Percentiles rank a stretch among this genome's conserved stretches.
phyloP scores from a whole-genome alignment of 2,329 filamentous ascomycete genomes.

The Claviceps monticola region DNA sequence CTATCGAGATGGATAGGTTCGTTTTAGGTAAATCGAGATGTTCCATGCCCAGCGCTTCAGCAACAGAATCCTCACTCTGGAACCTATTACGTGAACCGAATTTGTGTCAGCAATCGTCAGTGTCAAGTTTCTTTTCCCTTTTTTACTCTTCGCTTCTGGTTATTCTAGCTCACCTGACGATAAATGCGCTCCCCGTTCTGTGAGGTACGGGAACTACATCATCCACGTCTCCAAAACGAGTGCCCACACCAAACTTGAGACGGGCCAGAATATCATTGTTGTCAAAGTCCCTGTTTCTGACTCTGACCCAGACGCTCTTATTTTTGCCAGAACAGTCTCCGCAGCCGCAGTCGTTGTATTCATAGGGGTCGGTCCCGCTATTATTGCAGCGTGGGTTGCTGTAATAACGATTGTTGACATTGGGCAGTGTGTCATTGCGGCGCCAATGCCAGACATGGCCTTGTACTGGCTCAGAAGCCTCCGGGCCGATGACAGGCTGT shows the following conservation, averaged over 20 bases:
- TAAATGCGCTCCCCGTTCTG: slow-evolving; percentile 9
- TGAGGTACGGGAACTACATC: slow-evolving; percentile 10
- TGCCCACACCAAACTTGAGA: slow-evolving; percentile 16
- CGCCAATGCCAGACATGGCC: background rate
- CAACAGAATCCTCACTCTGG: slow-evolving; percentile 13
- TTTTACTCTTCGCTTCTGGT: background rate
- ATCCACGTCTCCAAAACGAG: slow-evolving; percentile 18
- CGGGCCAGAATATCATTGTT: slow-evolving; percentile 13
- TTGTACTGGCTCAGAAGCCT: background rate
- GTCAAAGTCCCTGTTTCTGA: slow-evolving; percentile 5
- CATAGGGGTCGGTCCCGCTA: slow-evolving; percentile 2
- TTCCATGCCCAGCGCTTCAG: slow-evolving; percentile 12
- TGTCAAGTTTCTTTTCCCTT: background rate
- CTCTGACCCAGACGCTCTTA: slow-evolving; percentile 17
- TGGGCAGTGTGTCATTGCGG: background rate
- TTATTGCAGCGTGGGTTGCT: slow-evolving; percentile 10
- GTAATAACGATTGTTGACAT: background rate
- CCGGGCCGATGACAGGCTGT: background rate
- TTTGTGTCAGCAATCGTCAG: no score
- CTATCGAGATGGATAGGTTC: slow-evolving; percentile 13
- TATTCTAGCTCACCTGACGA: slow-evolving; percentile 16
- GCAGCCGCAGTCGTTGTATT: slow-evolving; percentile 19
- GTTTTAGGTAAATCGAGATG: slow-evolving; percentile 13
- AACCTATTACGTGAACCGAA: slow-evolving; percentile 12
- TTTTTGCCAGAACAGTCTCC: slow-evolving; percentile 16